Percentiles rank a stretch among this genome's conserved stretches.
phyloP scores from a whole-genome alignment of 495 filamentous ascomycete species.

The Recurvomyces mirabilis region DNA sequence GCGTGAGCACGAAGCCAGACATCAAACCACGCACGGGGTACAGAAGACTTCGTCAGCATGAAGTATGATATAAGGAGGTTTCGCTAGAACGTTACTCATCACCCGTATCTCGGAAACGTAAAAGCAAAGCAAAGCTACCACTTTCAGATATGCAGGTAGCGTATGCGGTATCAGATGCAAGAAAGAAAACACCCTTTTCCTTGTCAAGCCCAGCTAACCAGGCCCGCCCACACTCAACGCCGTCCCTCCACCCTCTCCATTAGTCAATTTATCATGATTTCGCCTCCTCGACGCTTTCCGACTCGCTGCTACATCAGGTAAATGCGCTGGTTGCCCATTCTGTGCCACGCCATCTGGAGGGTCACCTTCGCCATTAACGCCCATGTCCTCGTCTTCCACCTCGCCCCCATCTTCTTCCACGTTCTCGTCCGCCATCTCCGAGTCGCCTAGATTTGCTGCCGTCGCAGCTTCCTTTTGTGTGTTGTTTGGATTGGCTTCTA shows the following conservation, averaged over 20 bases:
- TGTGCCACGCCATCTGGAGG: neutral
- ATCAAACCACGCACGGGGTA: too few species aligned
- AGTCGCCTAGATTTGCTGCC: slow-evolving; percentile 4
- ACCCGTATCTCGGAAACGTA: too few species aligned
- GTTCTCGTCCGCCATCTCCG: slow-evolving; percentile 17
- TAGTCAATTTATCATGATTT: slow-evolving; percentile 1
- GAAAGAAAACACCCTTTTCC: too few species aligned
- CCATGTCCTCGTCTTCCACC: slow-evolving; percentile 18
- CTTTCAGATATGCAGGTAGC: too few species aligned
- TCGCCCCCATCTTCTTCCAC: slow-evolving; percentile 15
- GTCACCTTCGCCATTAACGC: slow-evolving; percentile 1
- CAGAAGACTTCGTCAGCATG: too few species aligned
- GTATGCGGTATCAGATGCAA: too few species aligned
- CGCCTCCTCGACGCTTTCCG: slow-evolving; percentile 8
- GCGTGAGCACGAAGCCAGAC: too few species aligned
- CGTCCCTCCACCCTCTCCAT: slow-evolving; percentile 15
- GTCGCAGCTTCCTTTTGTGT: neutral
- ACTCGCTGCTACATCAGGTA: slow-evolving; percentile 2
- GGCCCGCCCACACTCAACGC: slow-evolving; percentile 18
- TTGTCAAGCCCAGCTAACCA: slow-evolving; percentile 4
- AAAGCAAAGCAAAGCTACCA: too few species aligned
- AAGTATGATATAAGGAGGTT: too few species aligned
- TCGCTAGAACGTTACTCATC: too few species aligned
- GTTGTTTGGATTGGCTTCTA: slow-evolving; percentile 18
- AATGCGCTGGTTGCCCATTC: neutral